Evolutionary conservation across 2,329 filamentous ascomycete species (phyloP), one percentile per base, ranked within the genome.

Genomic region (Fusarium setosum): DNA sequence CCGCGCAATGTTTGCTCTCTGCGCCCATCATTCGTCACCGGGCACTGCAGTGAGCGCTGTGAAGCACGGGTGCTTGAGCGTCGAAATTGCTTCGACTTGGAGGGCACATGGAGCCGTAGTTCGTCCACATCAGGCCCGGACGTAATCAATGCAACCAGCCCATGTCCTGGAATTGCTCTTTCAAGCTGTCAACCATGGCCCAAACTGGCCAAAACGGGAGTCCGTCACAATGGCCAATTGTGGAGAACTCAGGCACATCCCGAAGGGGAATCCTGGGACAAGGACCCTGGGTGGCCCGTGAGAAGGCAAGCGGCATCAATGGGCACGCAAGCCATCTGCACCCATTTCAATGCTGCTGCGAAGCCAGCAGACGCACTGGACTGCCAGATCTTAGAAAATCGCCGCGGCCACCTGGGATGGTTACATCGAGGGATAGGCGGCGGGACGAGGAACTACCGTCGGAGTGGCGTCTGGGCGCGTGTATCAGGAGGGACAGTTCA

Each of bases 341-440:
- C 57, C 58, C 60, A 59, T 50, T 66, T 38, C 61, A 57, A 64
- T 58, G 54, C 52, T 47, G 45, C 56, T 71, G 61, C 53, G 62
- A 62, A 67, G 59, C 56, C 60, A 61, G 45, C 44, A 61, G 65
- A 63, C 68, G 56, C 61, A 63, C 53, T 71, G 70, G 68, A 63
- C 65, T 63, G 70, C 64, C 71, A 72, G 70, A 72, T 73, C 69
- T 73, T 34, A 66, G 47, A 61, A 68, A 72, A 68, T 72, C 67
- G 70, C 70, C 67, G 70, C 52, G 61, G 48, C 57, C 64, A 58
- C 59, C 61, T 70, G 56, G 61, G 62, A 69, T 63, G 70, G 70
- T 72, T 72, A 70, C 70, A 72, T 72, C 58, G 62, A 69, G 45
- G 61, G 70, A 56, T 56, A 60, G 57, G 38, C 56, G 59, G 57